phyloP scores from a whole-genome alignment of 2,329 filamentous ascomycete genomes.

The Xylariaceae sp. region DNA sequence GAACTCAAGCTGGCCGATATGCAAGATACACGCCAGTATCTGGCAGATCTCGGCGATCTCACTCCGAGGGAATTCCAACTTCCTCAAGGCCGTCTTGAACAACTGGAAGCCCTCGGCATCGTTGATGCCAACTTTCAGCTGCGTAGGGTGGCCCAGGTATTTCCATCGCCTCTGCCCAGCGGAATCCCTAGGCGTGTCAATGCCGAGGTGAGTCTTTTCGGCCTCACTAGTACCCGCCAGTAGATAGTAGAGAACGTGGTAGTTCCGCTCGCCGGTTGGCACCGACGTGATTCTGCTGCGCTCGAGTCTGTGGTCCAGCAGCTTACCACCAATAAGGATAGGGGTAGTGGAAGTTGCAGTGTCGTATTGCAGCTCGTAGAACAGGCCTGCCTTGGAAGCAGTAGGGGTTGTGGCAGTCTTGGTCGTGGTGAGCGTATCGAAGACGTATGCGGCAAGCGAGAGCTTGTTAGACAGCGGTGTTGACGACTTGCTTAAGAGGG shows the following conservation, averaged over 20 bases:
- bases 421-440: conserved; percentile 92
- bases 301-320: conserved; percentile 89
- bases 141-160: conserved; percentile 91
- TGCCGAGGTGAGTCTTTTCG: conserved; percentile 78
- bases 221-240: conserved; percentile 84
- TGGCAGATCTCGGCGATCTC: conserved; percentile 98
- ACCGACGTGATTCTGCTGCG: conserved; percentile 86
- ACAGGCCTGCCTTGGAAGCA: conserved; percentile 90
- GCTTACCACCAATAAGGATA: conserved; percentile 85
- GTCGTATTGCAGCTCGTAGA: conserved; percentile 96
- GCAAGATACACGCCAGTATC: conserved; percentile 86
- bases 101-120: conserved; percentile 93
- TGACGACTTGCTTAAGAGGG: conserved; percentile 81
- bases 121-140: conserved; percentile 95
- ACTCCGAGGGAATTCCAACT: conserved; percentile 85
- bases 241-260: conserved; percentile 93
- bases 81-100: conserved; percentile 92
- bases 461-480: conserved; percentile 91
- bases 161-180: conserved; percentile 76
- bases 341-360: conserved; percentile 79
- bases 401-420: conserved; percentile 95
- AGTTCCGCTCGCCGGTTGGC: conserved; percentile 92
- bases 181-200: conserved; percentile 41
- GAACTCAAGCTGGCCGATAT: conserved; percentile 96
- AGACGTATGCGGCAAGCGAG: conserved; percentile 89